Conservation (phyloP, 768 basidiomycete species). For the Lentinula detonsa region DNA sequence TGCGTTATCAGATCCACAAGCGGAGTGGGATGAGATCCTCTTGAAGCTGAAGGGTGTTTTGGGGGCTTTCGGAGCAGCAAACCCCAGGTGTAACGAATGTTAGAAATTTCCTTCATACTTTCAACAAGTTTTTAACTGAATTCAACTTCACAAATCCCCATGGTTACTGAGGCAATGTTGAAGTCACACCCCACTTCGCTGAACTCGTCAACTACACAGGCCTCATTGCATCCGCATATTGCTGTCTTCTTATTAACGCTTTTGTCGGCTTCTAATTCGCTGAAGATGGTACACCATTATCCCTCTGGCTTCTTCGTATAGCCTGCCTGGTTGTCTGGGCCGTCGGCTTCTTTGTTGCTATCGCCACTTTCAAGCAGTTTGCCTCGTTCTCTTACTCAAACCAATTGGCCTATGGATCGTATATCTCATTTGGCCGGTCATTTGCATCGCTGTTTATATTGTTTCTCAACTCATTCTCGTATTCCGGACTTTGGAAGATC, state of each 20-base stretch:
- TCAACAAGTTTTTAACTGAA: not conserved
- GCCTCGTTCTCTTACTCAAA: too few relatives aligned
- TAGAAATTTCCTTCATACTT: not conserved
- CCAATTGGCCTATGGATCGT: too few relatives aligned
- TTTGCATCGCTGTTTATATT: too few relatives aligned
- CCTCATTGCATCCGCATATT: conserved; percentile 85
- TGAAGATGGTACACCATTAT: conserved; percentile 95
- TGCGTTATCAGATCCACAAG: conserved; percentile 76
- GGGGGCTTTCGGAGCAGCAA: conserved; percentile 46
- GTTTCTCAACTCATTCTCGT: too few relatives aligned
- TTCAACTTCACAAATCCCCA: conserved; percentile 6
- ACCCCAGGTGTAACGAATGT: conserved; percentile 4
- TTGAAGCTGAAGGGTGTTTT: conserved; percentile 81
- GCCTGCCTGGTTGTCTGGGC: conserved; percentile 81
- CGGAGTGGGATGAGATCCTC: conserved; percentile 95
- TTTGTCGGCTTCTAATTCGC: conserved; percentile 99
- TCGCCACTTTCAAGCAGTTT: too few relatives aligned
- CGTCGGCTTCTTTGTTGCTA: conserved; percentile 84
- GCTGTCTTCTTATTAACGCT: conserved; percentile 91
- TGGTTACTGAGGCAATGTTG: too few relatives aligned
- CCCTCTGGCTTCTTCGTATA: conserved; percentile 94
- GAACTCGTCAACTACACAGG: too few relatives aligned
- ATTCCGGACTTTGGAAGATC: too few relatives aligned
- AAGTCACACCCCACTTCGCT: too few relatives aligned
- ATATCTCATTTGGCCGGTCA: too few relatives aligned